Evolutionary conservation across 1,284 basidiomycete species (phyloP).

Genomic region (Ceratobasidium sp.): DNA sequence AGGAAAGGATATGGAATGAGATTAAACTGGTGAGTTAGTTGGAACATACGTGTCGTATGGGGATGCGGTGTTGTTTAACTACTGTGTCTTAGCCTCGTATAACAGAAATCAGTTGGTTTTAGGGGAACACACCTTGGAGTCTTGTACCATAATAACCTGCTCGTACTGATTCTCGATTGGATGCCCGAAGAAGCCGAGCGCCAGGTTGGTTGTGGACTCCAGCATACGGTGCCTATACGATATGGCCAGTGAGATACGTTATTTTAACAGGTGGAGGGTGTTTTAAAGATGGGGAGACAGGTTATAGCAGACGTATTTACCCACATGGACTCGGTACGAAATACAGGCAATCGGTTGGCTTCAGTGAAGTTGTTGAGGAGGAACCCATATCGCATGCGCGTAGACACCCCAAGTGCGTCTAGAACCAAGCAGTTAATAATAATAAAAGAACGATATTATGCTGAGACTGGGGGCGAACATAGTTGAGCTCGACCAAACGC

Average conservation of each 20-base stretch:
- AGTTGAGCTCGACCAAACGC: conserved; percentile 61
- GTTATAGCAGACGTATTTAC: conserved; percentile 51
- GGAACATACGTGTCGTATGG: conserved; percentile 71
- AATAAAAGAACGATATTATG: not conserved
- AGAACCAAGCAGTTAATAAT: not conserved
- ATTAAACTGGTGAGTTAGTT: conserved; percentile 46
- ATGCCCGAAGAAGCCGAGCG: conserved; percentile 87
- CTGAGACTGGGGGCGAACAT: conserved; percentile 50
- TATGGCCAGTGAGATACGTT: not conserved
- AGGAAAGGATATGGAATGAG: not conserved
- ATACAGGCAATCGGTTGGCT: conserved; percentile 76
- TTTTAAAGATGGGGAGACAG: conserved; percentile 50
- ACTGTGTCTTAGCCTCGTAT: not conserved
- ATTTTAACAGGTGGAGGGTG: conserved; percentile 11
- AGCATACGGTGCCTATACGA: conserved; percentile 77
- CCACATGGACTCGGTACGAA: conserved; percentile 88
- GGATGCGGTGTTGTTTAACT: conserved; percentile 84
- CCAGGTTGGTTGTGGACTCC: conserved; percentile 84
- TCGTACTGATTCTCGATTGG: conserved; percentile 82
- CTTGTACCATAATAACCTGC: conserved; percentile 81
- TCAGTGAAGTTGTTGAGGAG: conserved; percentile 75
- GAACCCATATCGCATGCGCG: conserved; percentile 51
- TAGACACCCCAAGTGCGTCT: conserved; percentile 47
- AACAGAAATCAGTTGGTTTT: not conserved
- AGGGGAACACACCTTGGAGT: conserved; percentile 60